Base-by-base conservation (phyloP, 2,329 filamentous ascomycete genomes). In the Scedosporium dehoogii region DNA sequence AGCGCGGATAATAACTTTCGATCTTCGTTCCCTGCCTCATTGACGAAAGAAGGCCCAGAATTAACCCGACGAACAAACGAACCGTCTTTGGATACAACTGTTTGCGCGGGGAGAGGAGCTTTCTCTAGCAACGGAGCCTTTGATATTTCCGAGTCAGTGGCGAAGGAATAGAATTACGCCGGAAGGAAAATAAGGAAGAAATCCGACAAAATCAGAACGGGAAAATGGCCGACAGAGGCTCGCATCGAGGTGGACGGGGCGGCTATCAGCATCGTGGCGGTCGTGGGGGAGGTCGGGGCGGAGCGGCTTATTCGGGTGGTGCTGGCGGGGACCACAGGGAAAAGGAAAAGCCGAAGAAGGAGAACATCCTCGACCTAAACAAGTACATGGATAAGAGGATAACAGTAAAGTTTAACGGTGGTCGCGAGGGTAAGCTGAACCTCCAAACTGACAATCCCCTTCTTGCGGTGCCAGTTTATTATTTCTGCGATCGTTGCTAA, bases 351-450 rank as follows among this genome's bases (percentile, higher is more conserved):
- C 91, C 92, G 65, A 97, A 96, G 85, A 97, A 97, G 81, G 94
- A 99, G 77, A 97, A 97, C 74, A 99, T 99, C 70, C 85, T 99
- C 61, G 93, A 99, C 72, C 76, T 99, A 70, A 86, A 82, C 73
- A 96, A 96, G 79, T 99, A 97, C 76, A 92, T 96, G 89, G 92
- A 99, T 76, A 96, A 97, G 84, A 84, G 89, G 72, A 91, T 99
- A 68, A 89, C 84, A 9, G 92, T 99, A 73, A 97, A 97, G 78
- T 97, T 99, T 75, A 97, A 91, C 71, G 94, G 94, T 51, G 94
- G 94, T 1, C 81, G 93, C 64, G 92, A 97, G 81, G 90, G 92
- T 94, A 72, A 65, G 81, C 59, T 33, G 61, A 27, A 16, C 21
- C 6, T 12, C 5, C 3, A 3, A 29, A 25, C 6, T n/a, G 14